A percentile compares a stretch with the other conserved stretches of the same genome.
Conservation (phyloP, 306 rosid genomes). For the Cyclanthera cordifolia region DNA sequence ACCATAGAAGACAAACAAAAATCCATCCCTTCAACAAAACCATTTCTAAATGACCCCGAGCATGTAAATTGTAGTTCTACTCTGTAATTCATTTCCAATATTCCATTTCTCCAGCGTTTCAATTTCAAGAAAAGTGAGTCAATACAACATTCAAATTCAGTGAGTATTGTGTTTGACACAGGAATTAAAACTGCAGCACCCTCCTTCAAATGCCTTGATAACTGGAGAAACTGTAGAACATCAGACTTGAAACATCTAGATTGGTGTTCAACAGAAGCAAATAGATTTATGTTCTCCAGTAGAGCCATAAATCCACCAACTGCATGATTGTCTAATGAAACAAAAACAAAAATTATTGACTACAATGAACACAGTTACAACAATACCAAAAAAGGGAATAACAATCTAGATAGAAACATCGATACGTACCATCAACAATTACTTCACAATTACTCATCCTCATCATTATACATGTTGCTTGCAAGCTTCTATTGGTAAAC, state of each 20-base stretch:
- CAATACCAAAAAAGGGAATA: conserved; percentile 4
- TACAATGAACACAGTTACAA: conserved; percentile 10
- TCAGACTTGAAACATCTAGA: conserved; percentile 63
- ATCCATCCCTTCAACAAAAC: conserved; percentile 30
- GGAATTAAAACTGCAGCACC: conserved; percentile 21
- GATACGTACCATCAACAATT: conserved; percentile 48
- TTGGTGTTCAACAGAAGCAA: conserved; percentile 40
- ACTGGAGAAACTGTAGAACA: conserved; percentile 57
- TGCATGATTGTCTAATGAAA: conserved; percentile 37
- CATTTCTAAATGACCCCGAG: conserved; percentile 51
- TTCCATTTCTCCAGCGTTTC: conserved; percentile 24
- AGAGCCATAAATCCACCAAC: conserved; percentile 57
- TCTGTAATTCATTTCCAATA: conserved; percentile 33
- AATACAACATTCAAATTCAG: conserved; percentile 48
- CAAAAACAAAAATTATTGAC: conserved; percentile 10
- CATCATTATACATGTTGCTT: conserved; percentile 40
- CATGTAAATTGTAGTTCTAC: conserved; percentile 41
- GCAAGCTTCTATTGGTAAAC: conserved; percentile 23
- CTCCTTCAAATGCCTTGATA: conserved; percentile 34
- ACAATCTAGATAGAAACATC: conserved; percentile 14
- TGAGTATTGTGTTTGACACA: conserved; percentile 22
- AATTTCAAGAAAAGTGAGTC: conserved; percentile 41
- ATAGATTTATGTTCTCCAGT: conserved; percentile 37
- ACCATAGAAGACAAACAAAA: conserved; percentile 44
- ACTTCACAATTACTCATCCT: conserved; percentile 50